Base-by-base conservation (phyloP, 106 monocot species). In the Narthecium ossifragum region DNA sequence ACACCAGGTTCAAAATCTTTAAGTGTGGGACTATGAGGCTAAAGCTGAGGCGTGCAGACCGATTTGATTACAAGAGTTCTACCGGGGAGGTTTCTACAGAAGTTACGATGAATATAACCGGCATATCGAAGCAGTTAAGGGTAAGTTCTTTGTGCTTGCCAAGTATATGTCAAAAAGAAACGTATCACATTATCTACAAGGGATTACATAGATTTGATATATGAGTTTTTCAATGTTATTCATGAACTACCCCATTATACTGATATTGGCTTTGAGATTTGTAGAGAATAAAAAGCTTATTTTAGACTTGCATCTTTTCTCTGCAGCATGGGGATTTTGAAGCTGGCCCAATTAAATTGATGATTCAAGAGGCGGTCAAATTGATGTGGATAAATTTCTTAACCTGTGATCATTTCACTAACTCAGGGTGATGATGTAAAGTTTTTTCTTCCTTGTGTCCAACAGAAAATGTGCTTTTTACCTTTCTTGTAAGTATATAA, bases 61-160 rank as follows among this genome's bases (percentile, higher is more conserved):
- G 85, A 58, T 90, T 73, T 73, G 69, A 90, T 62, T 55, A 78
- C 33, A 65, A 22, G 25, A 66, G 63, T 56, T 85, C 78, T 22
- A 63, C 31, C 17, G 85, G 85, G 18, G 85, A 78, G 70, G 72
- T 64, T 29, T 46, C 81, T 26, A 58, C 43, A 31, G 90, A 90
- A 70, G 69, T 90, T 43, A 31, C 31, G 12, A 31, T 90, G n/a
- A 90, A 76, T 25, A 34, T 85, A 55, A 60, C 33, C 46, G 78
- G 40, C 43, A 48, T 81, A 23, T 48, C 64, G 8, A 46, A 55
- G 31, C 57, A 41, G 27, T 58, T 83, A 23, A 65, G 9, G 64
- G 82, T 88, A n/a, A 71, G 81, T 77, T 18, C 1, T 8, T 34
- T 53, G 2, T 43, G 11, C 11, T 18, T 43, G 11, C 18, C 43